phyloP scores from a whole-genome alignment of 441 rosid genomes.

The Adansonia gregorii region DNA sequence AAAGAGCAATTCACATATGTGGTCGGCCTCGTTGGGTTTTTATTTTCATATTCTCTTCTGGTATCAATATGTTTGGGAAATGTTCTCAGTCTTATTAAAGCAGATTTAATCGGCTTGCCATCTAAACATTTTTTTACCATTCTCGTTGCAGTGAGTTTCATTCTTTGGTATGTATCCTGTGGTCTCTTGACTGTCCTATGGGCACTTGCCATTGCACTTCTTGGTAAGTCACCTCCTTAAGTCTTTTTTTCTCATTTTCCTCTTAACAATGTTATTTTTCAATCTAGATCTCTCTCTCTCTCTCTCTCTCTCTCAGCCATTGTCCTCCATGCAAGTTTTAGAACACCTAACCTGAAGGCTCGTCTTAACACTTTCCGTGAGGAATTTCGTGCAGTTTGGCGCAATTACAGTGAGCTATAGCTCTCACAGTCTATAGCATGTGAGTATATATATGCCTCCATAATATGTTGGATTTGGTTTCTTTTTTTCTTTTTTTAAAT shows the following conservation, averaged over 20 bases:
- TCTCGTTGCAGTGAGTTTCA: slow-evolving; percentile 57
- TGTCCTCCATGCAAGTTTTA: slow-evolving; percentile 83
- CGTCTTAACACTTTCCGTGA: slow-evolving; percentile 93
- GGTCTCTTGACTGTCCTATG: slow-evolving; percentile 80
- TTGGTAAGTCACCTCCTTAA: slow-evolving; percentile 53
- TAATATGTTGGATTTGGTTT: background rate
- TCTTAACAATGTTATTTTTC: slow-evolving; percentile 1
- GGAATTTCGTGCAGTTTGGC: slow-evolving; percentile 98
- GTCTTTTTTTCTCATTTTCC: slow-evolving; percentile 20
- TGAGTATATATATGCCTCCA: slow-evolving; percentile 31
- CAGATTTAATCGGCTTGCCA: slow-evolving; percentile 10
- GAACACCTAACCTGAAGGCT: slow-evolving; percentile 97
- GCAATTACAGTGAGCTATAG: slow-evolving; percentile 68
- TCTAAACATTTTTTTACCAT: slow-evolving; percentile 11
- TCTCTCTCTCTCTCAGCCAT: slow-evolving; percentile 53
- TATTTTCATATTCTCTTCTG: slow-evolving; percentile 66
- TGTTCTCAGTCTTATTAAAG: background rate
- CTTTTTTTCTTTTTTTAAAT: background rate
- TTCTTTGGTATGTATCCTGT: slow-evolving; percentile 84
- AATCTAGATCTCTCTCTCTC: slow-evolving; percentile 19
- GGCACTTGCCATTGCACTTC: slow-evolving; percentile 81
- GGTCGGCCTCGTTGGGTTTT: slow-evolving; percentile 95
- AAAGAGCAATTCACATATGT: slow-evolving; percentile 79
- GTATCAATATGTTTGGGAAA: slow-evolving; percentile 40
- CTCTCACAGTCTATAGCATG: slow-evolving; percentile 30